Evolutionary conservation across 805 yeast genomes (phyloP).

Genomic region (Sugiyamaella floridensis): DNA sequence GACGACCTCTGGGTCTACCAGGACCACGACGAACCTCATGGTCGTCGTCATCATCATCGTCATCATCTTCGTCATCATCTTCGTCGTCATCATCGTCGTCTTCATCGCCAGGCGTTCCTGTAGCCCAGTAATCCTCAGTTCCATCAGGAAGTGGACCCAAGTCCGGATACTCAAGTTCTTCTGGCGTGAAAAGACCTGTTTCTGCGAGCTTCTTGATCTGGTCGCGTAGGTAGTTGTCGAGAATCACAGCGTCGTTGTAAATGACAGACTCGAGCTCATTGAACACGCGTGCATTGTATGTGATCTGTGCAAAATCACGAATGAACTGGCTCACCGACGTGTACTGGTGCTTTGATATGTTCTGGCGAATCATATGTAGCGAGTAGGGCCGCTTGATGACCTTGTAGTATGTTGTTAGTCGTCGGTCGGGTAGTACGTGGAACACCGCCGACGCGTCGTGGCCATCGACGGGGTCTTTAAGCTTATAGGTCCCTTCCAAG

Average conservation of each 20-base stretch:
- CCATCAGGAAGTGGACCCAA: conserved; percentile 50
- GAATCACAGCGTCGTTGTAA: conserved; percentile 57
- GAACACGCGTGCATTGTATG: conserved; percentile 85
- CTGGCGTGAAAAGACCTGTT: conserved; percentile 34
- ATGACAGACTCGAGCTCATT: conserved; percentile 65
- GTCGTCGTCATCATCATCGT: conserved; percentile 23
- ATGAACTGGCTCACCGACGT: conserved; percentile 60
- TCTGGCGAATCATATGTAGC: conserved; percentile 56
- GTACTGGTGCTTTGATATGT: conserved; percentile 50
- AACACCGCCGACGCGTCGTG: conserved; percentile 48
- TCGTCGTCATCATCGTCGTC: conserved; percentile 27
- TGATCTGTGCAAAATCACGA: conserved; percentile 71
- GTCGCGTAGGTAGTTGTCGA: conserved; percentile 46
- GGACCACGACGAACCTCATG: conserved; percentile 26
- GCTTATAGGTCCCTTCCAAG: conserved; percentile 29
- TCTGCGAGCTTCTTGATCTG: conserved; percentile 43
- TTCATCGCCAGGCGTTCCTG: conserved; percentile 16
- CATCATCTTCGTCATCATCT: conserved; percentile 22
- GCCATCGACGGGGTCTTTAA: conserved; percentile 32
- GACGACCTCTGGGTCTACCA: conserved; percentile 24
- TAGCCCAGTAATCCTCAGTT: conserved; percentile 15
- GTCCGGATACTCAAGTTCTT: conserved; percentile 47
- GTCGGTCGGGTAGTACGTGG: conserved; percentile 65
- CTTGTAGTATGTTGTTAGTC: conserved; percentile 72
- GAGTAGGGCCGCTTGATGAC: conserved; percentile 77